A percentile compares a stretch with the other conserved stretches of the same genome.
These are phyloP conservation scores for Colletotrichum siamense DNA, from an alignment of 2,329 filamentous ascomycete genomes.

Conservation along the genomic window DNA sequence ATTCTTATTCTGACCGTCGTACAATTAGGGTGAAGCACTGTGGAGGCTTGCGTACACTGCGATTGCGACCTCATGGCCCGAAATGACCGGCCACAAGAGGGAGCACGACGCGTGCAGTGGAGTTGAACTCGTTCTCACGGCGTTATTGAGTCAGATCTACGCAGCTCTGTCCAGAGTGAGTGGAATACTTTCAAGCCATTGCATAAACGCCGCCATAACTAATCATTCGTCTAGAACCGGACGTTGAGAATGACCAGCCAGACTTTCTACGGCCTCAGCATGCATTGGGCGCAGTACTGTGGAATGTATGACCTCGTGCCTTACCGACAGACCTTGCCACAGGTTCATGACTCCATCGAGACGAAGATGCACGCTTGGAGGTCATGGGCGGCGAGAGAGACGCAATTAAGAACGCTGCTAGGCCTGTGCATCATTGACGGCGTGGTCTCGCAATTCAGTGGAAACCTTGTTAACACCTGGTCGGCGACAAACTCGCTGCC, in stretches of 20 bases:
- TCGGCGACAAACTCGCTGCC: not conserved
- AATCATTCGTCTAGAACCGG: not conserved
- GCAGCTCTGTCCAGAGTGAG: not conserved
- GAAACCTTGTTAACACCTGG: not conserved
- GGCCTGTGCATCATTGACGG: not conserved
- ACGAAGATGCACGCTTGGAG: not conserved
- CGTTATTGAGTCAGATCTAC: not conserved
- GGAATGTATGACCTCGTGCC: not conserved
- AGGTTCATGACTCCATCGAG: not conserved
- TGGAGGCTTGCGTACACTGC: not conserved
- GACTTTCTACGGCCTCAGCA: not conserved
- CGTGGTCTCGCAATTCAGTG: not conserved
- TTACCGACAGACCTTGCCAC: not conserved
- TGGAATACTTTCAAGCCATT: rapidly evolving
- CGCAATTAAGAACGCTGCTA: not conserved
- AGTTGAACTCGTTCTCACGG: not conserved
- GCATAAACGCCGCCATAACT: not conserved
- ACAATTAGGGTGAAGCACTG: not conserved
- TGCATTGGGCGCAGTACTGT: not conserved
- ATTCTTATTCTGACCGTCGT: no score
- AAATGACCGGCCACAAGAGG: not conserved
- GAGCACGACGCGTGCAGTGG: not conserved
- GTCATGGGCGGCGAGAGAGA: not conserved
- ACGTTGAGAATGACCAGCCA: not conserved
- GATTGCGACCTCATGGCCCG: not conserved